These are phyloP conservation scores for Lavandula angustifolia DNA, from an alignment of 257 asterid species.

Conservation along the genomic window DNA sequence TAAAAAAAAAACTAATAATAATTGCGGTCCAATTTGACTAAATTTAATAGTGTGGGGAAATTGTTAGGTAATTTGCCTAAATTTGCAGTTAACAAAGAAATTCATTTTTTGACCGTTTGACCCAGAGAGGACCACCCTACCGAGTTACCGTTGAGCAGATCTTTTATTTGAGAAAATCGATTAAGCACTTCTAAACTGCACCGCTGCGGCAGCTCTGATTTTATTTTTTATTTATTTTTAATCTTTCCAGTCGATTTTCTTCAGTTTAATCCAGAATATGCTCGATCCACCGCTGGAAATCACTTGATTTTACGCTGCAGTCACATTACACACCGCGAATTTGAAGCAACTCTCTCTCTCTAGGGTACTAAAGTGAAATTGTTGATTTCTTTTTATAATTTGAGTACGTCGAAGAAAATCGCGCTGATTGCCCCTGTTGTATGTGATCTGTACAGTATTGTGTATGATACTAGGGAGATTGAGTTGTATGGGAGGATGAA, in stretches of 20 bases:
- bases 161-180: slow-evolving; percentile 50
- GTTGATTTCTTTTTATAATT: slow-evolving; percentile 53
- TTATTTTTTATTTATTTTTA: too few species aligned
- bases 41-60: too few species aligned
- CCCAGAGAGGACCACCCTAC: too few species aligned
- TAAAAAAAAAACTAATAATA: too few species aligned
- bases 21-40: too few species aligned
- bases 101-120: too few species aligned
- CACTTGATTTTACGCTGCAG: slow-evolving; percentile 85
- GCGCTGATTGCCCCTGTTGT: slow-evolving; percentile 78
- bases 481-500: slow-evolving; percentile 43
- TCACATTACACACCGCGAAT: slow-evolving; percentile 59
- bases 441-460: slow-evolving; percentile 49
- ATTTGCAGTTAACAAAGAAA: too few species aligned
- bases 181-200: slow-evolving; percentile 58
- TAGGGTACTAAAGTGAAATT: slow-evolving; percentile 57
- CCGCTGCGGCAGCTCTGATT: slow-evolving; percentile 58
- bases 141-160: too few species aligned
- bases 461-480: slow-evolving; percentile 36
- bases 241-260: slow-evolving; percentile 71
- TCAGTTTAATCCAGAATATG: slow-evolving; percentile 72
- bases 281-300: slow-evolving; percentile 85
- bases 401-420: slow-evolving; percentile 58
- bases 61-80: too few species aligned
- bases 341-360: slow-evolving; percentile 28